These are phyloP conservation scores for Heterobasidion irregulare DNA, from an alignment of 1,284 basidiomycete genomes.

Conservation along the genomic window DNA sequence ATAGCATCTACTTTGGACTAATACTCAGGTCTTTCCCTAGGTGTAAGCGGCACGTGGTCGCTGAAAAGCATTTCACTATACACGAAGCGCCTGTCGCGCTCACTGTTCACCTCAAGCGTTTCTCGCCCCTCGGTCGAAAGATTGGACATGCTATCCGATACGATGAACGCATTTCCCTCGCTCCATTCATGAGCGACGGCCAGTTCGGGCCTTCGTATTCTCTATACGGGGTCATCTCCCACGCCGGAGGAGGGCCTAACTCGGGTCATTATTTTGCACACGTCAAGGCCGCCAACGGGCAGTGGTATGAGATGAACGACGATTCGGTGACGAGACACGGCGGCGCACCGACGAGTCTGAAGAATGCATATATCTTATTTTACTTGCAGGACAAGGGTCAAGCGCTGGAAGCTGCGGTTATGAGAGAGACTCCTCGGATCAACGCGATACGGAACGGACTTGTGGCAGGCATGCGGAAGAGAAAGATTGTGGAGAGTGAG, in stretches of 20 bases:
- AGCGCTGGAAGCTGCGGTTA: conserved; percentile 52
- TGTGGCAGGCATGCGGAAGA: conserved; percentile 56
- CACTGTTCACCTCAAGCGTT: conserved; percentile 96
- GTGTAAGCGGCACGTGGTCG: conserved; percentile 83
- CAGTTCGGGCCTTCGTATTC: conserved; percentile 75
- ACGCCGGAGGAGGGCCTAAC: conserved; percentile 88
- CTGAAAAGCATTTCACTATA: conserved; percentile 84
- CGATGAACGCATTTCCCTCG: conserved; percentile 70
- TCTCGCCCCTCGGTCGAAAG: conserved; percentile 86
- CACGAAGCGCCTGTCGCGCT: conserved; percentile 86
- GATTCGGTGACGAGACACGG: conserved; percentile 52
- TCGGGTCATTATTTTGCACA: conserved; percentile 95
- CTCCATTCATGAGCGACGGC: conserved; percentile 79
- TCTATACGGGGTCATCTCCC: conserved; percentile 89
- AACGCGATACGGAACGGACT: conserved; percentile 28
- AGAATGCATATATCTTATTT: conserved; percentile 90
- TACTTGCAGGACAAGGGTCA: conserved; percentile 80
- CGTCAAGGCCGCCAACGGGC: conserved; percentile 64
- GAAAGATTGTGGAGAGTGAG: conserved; percentile 33
- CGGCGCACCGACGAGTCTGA: conserved; percentile 48
- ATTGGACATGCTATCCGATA: conserved; percentile 75
- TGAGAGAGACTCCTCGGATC: conserved; percentile 11
- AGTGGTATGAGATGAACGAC: conserved; percentile 95
- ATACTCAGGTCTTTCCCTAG: conserved; percentile 28
- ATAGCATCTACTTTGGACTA: conserved; percentile 1